A percentile compares a stretch with the other conserved stretches of the same genome.
These are phyloP conservation scores for Sodiomyces alkalinus DNA, from an alignment of 2,329 filamentous ascomycete genomes.

Conservation along the genomic window DNA sequence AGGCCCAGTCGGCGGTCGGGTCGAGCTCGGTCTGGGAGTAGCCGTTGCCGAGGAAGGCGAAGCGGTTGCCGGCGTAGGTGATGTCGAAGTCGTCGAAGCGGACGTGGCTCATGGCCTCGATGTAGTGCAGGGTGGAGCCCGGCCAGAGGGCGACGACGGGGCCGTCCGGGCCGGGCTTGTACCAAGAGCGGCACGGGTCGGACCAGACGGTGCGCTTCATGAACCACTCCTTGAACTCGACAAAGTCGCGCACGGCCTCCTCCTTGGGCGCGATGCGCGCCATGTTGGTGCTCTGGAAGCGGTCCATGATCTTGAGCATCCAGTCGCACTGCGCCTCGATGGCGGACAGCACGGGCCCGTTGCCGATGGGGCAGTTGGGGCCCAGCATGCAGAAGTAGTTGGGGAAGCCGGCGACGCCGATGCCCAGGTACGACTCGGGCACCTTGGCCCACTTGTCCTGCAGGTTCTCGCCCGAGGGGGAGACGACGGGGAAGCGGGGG, in stretches of 20 bases:
- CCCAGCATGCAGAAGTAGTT: slow-evolving; percentile 21
- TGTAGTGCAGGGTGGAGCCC: slow-evolving; percentile 28
- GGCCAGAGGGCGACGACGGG: slow-evolving; percentile 9
- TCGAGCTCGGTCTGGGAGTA: slow-evolving; percentile 25
- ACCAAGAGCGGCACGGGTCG: slow-evolving; percentile 19
- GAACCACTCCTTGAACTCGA: slow-evolving; percentile 26
- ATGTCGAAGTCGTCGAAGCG: slow-evolving; percentile 31
- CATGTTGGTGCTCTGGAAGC: slow-evolving; percentile 32
- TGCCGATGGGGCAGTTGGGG: slow-evolving; percentile 23
- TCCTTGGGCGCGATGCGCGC: slow-evolving; percentile 25
- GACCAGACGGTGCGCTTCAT: slow-evolving; percentile 29
- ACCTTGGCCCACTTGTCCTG: slow-evolving; percentile 13
- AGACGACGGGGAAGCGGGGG: slow-evolving; percentile 27
- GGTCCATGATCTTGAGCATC: slow-evolving; percentile 32
- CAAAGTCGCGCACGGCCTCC: slow-evolving; percentile 33
- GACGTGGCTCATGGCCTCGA: slow-evolving; percentile 28
- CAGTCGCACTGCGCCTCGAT: slow-evolving; percentile 33
- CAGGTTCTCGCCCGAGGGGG: slow-evolving; percentile 18
- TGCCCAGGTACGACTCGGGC: slow-evolving; percentile 16
- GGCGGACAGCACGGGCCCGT: slow-evolving; percentile 22
- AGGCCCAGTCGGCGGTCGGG: slow-evolving; percentile 20
- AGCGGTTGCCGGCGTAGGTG: slow-evolving; percentile 19
- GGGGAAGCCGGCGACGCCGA: slow-evolving; percentile 12
- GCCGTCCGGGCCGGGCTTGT: slow-evolving; percentile 9
- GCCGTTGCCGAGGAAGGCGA: slow-evolving; percentile 26